phyloP scores from a whole-genome alignment of 2,329 filamentous ascomycete genomes.

The Venturia nashicola region DNA sequence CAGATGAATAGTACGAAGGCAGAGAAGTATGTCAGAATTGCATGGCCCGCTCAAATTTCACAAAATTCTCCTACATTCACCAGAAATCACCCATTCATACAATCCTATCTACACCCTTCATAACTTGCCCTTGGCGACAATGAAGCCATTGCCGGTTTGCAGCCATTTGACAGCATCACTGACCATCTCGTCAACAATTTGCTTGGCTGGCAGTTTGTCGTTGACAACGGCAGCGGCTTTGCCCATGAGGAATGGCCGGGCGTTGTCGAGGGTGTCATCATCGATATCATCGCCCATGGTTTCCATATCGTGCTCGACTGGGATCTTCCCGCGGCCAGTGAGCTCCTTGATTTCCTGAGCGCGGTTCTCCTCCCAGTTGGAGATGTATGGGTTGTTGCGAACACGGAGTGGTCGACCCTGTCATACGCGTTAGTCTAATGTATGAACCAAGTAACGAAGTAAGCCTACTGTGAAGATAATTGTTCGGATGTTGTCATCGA shows the following conservation, averaged over 20 bases:
- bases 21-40: neutral
- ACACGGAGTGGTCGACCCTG: constrained; percentile 82
- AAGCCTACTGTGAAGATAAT: constrained; percentile 86
- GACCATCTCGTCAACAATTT: constrained; percentile 89
- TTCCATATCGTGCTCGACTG: constrained; percentile 90
- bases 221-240: constrained; percentile 90
- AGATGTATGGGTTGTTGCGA: constrained; percentile 84
- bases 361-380: constrained; percentile 93
- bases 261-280: constrained; percentile 85
- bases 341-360: constrained; percentile 83
- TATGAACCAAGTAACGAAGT: constrained; percentile 21
- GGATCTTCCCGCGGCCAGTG: constrained; percentile 77
- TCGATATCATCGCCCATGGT: constrained; percentile 53
- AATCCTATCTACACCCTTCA: neutral
- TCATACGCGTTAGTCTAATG: neutral
- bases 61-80: neutral
- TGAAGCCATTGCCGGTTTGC: constrained; percentile 52
- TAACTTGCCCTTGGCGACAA: constrained; percentile 23
- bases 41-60: neutral
- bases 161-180: constrained; percentile 63
- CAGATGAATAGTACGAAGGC: neutral
- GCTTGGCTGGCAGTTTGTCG: constrained; percentile 84
- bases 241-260: constrained; percentile 87
- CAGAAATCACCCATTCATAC: neutral
- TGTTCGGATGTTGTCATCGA: constrained; percentile 92